Percentiles rank a stretch among this genome's conserved stretches.
phyloP scores from a whole-genome alignment of 768 basidiomycete species.

The Scleroderma citrinum region DNA sequence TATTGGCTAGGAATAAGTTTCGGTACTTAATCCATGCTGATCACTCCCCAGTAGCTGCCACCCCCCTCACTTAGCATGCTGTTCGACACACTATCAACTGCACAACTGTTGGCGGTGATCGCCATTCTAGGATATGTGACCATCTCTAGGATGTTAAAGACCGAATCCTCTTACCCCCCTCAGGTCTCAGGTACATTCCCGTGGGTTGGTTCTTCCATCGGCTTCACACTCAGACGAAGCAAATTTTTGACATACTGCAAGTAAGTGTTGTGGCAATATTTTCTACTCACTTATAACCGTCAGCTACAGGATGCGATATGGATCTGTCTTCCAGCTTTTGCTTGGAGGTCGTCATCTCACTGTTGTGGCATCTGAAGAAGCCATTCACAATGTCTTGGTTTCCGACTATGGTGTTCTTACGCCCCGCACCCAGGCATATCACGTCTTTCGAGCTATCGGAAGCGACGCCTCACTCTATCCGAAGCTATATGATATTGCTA shows the following conservation, averaged over 20 bases:
- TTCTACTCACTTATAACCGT: neutral
- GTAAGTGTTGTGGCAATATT: slow-evolving; percentile 1
- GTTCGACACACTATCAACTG: too few species aligned
- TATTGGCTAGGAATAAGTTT: too few species aligned
- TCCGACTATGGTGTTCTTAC: slow-evolving; percentile 5
- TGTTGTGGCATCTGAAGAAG: slow-evolving; percentile 12
- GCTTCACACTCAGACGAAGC: slow-evolving; percentile 10
- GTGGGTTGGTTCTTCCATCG: slow-evolving; percentile 14
- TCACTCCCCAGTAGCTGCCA: too few species aligned
- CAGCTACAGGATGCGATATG: slow-evolving; percentile 9
- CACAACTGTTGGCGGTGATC: neutral
- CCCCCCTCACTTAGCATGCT: too few species aligned
- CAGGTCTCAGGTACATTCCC: slow-evolving; percentile 8
- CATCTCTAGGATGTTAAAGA: neutral
- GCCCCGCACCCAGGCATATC: slow-evolving; percentile 7
- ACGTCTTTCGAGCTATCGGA: slow-evolving; percentile 10
- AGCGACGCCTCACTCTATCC: slow-evolving; percentile 8
- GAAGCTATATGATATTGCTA: slow-evolving; percentile 12
- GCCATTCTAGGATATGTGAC: too few species aligned
- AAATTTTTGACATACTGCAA: slow-evolving; percentile 15
- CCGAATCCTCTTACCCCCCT: neutral
- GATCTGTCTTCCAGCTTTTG: slow-evolving; percentile 11
- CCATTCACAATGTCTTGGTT: slow-evolving; percentile 10
- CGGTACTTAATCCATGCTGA: too few species aligned
- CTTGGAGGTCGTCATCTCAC: slow-evolving; percentile 15